Evolutionary conservation across 257 asterid genomes (phyloP).

Genomic region (Salvia splendens): DNA sequence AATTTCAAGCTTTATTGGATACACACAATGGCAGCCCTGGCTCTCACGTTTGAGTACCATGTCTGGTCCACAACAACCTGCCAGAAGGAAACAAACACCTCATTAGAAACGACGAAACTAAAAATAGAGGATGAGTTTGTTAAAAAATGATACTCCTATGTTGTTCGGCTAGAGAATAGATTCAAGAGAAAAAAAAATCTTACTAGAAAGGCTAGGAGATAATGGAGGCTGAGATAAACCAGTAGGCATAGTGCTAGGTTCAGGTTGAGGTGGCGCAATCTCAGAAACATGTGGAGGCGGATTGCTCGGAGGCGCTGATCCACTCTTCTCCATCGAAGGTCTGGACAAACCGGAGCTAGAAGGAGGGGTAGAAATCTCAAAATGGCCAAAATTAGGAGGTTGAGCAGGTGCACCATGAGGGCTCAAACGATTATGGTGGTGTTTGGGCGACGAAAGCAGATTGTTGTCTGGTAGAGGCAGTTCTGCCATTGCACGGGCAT

Average conservation of each 20-base stretch:
- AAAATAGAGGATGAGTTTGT: not conserved
- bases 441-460: slow-evolving; percentile 42
- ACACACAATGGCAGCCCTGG: slow-evolving; percentile 80
- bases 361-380: slow-evolving; percentile 59
- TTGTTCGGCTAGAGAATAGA: slow-evolving; percentile 19
- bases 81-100: slow-evolving; percentile 28
- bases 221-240: slow-evolving; percentile 87
- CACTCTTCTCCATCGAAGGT: slow-evolving; percentile 57
- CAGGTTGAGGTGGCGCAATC: slow-evolving; percentile 55
- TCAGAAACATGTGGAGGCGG: not conserved
- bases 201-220: slow-evolving; percentile 77
- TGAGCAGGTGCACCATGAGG: slow-evolving; percentile 52
- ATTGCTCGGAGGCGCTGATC: slow-evolving; percentile 45
- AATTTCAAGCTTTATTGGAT: slow-evolving; percentile 84
- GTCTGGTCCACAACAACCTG: slow-evolving; percentile 90
- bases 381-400: slow-evolving; percentile 62
- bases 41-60: slow-evolving; percentile 77
- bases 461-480: slow-evolving; percentile 44
- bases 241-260: slow-evolving; percentile 59
- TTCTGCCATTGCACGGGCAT: slow-evolving; percentile 41
- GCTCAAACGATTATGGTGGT: slow-evolving; percentile 35
- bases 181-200: slow-evolving; percentile 28
- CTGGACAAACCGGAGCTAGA: slow-evolving; percentile 51
- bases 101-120: slow-evolving; percentile 9
- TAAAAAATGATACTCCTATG: not conserved